Evolutionary conservation across 1,284 basidiomycete species (phyloP), one percentile per base, ranked within the genome.

Genomic region (Microbotryum saponariae): DNA sequence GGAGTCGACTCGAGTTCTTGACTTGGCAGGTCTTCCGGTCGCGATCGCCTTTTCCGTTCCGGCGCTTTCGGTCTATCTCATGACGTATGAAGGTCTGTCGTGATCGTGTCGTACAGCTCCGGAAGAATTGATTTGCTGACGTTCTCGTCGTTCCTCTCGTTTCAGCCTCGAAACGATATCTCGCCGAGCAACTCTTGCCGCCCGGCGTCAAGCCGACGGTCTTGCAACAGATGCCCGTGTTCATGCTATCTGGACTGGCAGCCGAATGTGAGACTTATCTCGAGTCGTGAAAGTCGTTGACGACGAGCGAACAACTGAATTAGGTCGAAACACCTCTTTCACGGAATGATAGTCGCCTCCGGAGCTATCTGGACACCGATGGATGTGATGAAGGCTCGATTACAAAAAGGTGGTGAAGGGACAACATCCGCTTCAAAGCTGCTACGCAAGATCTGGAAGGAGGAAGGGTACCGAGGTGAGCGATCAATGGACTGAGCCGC

Each of bases 321-420:
- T 20, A 2, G 23, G 21, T 14, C 16, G 25, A 20, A 20, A 14
- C 1, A 14, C 42, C 42, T 25, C 7, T 21, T 3, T 1, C 6
- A 25, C 10, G 7, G 4, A 12, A 18, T 6, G 8, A 9, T 53
- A 71, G 70, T 71, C 53, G 67, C 66, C 0, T 69, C 67, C 7
- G 70, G 70, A 23, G 65, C 62, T 0, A 67, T 70, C 49, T 71
- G 69, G 70, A 71, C 70, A 8, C 69, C 70, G 12, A 64, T 70
- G 59, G 70, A 71, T 54, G 70, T 71, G 54, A 55, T 52, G 51
- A 52, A 52, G n/a, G 53, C 63, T 7, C 63, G 68, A 8, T 47
- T 70, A 7, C 70, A 71, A 31, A 68, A 64, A 18, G 70, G 70
- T 8, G 55, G 60, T 23, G 70, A 71, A 44, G 64, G 65, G 12